Conservation (phyloP, 345 rosid genomes). For the Triadica sebifera region DNA sequence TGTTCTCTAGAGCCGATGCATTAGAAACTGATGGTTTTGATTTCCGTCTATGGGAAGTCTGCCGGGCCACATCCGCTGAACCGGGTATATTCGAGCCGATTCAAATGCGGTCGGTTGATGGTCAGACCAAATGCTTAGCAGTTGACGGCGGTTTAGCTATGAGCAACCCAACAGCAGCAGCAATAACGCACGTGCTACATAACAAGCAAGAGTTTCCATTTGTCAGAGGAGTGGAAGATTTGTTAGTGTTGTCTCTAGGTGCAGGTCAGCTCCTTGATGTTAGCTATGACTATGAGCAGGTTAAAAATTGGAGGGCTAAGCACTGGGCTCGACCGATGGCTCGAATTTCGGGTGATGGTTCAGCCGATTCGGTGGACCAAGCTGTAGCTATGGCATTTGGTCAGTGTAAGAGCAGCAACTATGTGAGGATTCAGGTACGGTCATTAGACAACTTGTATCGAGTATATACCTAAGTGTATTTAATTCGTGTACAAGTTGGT, state of each 20-base stretch:
- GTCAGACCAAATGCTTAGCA: slow-evolving; percentile 74
- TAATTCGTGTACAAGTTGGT: slow-evolving; percentile 3
- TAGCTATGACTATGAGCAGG: slow-evolving; percentile 66
- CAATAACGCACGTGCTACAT: slow-evolving; percentile 93
- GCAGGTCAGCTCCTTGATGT: slow-evolving; percentile 76
- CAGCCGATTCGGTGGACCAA: slow-evolving; percentile 90
- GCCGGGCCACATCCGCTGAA: slow-evolving; percentile 91
- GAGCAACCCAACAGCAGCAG: slow-evolving; percentile 91
- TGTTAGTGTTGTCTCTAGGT: slow-evolving; percentile 77
- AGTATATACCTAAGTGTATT: neutral
- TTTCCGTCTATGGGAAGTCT: slow-evolving; percentile 84
- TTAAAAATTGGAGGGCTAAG: slow-evolving; percentile 72
- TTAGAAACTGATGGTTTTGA: slow-evolving; percentile 82
- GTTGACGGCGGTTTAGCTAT: slow-evolving; percentile 83
- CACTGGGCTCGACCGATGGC: slow-evolving; percentile 91
- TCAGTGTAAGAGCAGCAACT: slow-evolving; percentile 66
- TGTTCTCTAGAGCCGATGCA: slow-evolving; percentile 97
- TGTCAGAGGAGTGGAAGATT: slow-evolving; percentile 93
- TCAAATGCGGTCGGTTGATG: slow-evolving; percentile 64
- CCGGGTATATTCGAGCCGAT: slow-evolving; percentile 76
- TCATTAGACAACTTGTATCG: neutral
- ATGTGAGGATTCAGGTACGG: slow-evolving; percentile 85
- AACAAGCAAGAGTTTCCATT: slow-evolving; percentile 97
- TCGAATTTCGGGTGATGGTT: slow-evolving; percentile 74
- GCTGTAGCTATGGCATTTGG: slow-evolving; percentile 95